These are phyloP conservation scores for Calonectria hongkongensis DNA, from an alignment of 2,329 filamentous ascomycete species.

Conservation along the genomic window DNA sequence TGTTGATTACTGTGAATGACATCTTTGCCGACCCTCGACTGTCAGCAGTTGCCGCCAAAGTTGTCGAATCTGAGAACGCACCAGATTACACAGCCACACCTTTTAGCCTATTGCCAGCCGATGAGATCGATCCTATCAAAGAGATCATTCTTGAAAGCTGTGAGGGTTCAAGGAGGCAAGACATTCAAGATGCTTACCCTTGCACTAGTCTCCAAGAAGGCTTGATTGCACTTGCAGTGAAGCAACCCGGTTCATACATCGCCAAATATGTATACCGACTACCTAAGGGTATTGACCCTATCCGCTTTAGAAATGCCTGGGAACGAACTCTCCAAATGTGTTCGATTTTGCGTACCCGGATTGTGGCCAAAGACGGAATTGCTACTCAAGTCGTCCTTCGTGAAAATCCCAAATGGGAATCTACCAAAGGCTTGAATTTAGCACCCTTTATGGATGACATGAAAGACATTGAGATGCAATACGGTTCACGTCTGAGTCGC, in stretches of 20 bases:
- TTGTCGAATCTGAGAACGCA: not conserved
- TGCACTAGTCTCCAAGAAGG: slow-evolving; percentile 32
- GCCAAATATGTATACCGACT: slow-evolving; percentile 23
- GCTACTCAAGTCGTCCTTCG: slow-evolving; percentile 16
- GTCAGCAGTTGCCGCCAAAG: slow-evolving; percentile 8
- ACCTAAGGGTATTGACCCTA: not conserved
- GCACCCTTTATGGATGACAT: not conserved
- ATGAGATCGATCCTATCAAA: not conserved
- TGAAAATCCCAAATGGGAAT: slow-evolving; percentile 16
- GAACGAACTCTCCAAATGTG: slow-evolving; percentile 15
- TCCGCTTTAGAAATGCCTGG: slow-evolving; percentile 25
- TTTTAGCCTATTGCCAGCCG: not conserved
- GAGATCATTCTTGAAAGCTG: not conserved
- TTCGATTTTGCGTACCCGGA: slow-evolving; percentile 22
- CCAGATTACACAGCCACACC: slow-evolving; percentile 3
- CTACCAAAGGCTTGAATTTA: slow-evolving; percentile 7
- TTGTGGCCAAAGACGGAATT: slow-evolving; percentile 4
- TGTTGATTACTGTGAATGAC: slow-evolving; percentile 15
- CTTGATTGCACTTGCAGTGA: slow-evolving; percentile 28
- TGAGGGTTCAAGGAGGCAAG: slow-evolving; percentile 37
- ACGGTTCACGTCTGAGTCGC: slow-evolving; percentile 23
- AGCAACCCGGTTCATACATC: slow-evolving; percentile 28
- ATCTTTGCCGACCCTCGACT: slow-evolving; percentile 26
- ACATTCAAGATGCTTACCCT: slow-evolving; percentile 53
- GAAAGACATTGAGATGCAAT: slow-evolving; percentile 27